Evolutionary conservation across 352 stramenopile genomes (phyloP), one percentile per base, ranked within the genome.

Genomic region (Phytopythium chamaehyphon): DNA sequence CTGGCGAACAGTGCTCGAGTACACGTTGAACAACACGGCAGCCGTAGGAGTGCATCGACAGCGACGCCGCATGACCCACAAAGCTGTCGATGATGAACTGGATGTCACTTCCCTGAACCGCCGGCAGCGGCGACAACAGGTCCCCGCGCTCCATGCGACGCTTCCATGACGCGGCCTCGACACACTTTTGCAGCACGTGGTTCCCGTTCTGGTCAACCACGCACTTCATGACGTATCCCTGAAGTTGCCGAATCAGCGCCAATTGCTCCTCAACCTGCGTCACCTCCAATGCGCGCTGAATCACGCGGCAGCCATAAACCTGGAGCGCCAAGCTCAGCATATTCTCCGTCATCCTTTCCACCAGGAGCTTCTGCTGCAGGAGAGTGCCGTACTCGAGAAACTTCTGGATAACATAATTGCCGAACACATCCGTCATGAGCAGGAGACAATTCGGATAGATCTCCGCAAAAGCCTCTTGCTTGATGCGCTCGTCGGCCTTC

Each of bases 341-440:
- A 64, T 99, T 96, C 38, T 81, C 87, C 47, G 87, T 83, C 57
- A 99, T 96, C 43, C 83, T 48, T 42, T 82, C 66, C 49, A 93
- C 71, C 9, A 99, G 70, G 28, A 88, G 54, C 35, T 87, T 76
- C 45, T 96, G 88, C 55, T 98, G 91, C 16, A 94, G 71, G 18
- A 73, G 33, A 7, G 75, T 96, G 23, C 95, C 95, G 70, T 97
- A 95, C 49, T 98, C 93, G 54, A 98, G 91, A 31, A 99, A 86
- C 61, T 98, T 98, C 68, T 99, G 97, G 36, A 99, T 96, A 23
- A 99, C 96, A 59, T 99, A 99, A 69, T 99, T 99, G 16, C 97
- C 97, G 68, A 99, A 99, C 7, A 99, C 96, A 51, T 96, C 86
- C 26, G 80, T 91, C 88, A 96, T 96, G 40, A 96, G 59, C 40